Evolutionary conservation across 1,284 basidiomycete species (phyloP).

Genomic region (Rhodofomes roseus): DNA sequence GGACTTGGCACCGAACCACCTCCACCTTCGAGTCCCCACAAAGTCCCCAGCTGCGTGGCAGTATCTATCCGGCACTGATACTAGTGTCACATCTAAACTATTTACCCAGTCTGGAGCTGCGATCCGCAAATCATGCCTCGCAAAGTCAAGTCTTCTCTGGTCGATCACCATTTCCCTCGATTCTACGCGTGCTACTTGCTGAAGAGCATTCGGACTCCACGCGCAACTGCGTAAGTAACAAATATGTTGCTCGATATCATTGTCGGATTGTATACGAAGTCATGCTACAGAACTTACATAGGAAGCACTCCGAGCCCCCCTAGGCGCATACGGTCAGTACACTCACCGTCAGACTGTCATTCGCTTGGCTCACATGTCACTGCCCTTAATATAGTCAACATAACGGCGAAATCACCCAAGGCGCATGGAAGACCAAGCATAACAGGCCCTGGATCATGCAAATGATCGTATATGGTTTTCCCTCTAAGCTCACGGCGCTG

Average conservation of each 20-base stretch:
- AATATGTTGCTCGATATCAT: neutral
- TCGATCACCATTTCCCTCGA: constrained; percentile 61
- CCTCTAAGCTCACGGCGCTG: constrained; percentile 79
- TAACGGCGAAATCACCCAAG: constrained; percentile 76
- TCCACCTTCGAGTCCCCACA: too few species aligned
- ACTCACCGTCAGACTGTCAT: too few species aligned
- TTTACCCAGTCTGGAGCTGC: too few species aligned
- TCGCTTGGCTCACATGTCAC: neutral
- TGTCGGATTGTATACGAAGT: neutral
- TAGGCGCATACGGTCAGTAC: constrained; percentile 55
- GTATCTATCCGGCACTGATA: too few species aligned
- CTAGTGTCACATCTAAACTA: too few species aligned
- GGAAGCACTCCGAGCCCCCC: constrained; percentile 83
- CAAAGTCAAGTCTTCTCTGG: constrained; percentile 34
- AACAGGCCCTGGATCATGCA: constrained; percentile 88
- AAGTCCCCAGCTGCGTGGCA: too few species aligned
- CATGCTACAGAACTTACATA: constrained; percentile 57
- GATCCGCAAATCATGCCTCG: too few species aligned
- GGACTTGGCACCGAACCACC: too few species aligned
- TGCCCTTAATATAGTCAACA: constrained; percentile 63
- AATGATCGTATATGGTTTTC: constrained; percentile 86
- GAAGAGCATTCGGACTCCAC: constrained; percentile 57
- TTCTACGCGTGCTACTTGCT: constrained; percentile 92
- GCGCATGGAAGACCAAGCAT: constrained; percentile 70
- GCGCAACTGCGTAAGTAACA: constrained; percentile 52